Evolutionary conservation across 768 basidiomycete genomes (phyloP).

Genomic region (Roridomyces roridus): DNA sequence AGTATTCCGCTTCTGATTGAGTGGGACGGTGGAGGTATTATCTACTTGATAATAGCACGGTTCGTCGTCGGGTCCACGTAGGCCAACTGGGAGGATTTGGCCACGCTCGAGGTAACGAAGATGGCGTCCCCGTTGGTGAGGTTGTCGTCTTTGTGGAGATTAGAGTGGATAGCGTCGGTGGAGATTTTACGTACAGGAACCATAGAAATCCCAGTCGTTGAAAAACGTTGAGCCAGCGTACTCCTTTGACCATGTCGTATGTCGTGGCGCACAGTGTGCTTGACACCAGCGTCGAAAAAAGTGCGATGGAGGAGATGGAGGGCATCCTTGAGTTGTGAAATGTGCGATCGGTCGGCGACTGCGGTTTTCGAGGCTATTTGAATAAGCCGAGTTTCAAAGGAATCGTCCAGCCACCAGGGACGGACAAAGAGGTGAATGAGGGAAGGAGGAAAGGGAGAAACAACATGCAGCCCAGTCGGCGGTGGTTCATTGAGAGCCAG

Average conservation of each 20-base stretch:
- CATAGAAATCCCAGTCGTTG: slow-evolving; percentile 70
- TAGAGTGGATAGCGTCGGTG: background rate
- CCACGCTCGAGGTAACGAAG: slow-evolving; percentile 56
- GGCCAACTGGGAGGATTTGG: slow-evolving; percentile 56
- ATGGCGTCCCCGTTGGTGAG: slow-evolving; percentile 33
- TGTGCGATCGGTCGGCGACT: background rate
- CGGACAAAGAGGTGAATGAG: no score
- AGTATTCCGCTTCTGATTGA: slow-evolving; percentile 66
- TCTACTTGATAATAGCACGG: slow-evolving; percentile 82
- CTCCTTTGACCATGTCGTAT: slow-evolving; percentile 60
- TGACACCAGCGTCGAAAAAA: background rate
- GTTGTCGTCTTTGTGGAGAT: no score
- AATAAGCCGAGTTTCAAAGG: no score
- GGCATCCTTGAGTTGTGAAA: slow-evolving; percentile 9
- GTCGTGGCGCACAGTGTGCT: slow-evolving; percentile 31
- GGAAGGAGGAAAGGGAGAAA: no score
- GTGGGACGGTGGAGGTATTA: slow-evolving; percentile 61
- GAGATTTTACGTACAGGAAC: slow-evolving; percentile 45
- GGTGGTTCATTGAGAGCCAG: no score
- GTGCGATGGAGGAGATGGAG: slow-evolving; percentile 4
- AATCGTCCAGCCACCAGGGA: no score
- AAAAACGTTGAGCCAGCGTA: slow-evolving; percentile 71
- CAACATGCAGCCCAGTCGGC: no score
- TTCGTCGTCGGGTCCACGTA: slow-evolving; percentile 68
- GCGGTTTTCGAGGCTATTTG: no score